phyloP scores from a whole-genome alignment of 2,329 filamentous ascomycete species.

The Colletotrichum sp. region DNA sequence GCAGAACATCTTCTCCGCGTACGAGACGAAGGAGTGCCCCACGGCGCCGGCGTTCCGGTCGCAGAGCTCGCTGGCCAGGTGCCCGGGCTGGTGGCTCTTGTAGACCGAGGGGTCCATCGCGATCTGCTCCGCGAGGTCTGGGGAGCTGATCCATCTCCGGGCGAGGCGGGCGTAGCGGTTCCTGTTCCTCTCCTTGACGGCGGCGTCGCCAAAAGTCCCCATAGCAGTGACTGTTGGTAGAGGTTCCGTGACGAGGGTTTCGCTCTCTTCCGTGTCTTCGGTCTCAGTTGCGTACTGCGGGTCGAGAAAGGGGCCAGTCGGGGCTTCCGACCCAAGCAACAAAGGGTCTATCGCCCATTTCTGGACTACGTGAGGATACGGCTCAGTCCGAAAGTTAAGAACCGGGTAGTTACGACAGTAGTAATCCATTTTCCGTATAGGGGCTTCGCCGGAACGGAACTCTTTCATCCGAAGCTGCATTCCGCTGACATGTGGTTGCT shows the following conservation, averaged over 20 bases:
- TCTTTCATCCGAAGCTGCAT: background rate
- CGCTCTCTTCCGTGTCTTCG: background rate
- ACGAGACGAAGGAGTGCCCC: slow-evolving; percentile 18
- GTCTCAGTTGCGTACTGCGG: background rate
- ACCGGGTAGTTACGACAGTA: background rate
- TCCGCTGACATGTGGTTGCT: background rate
- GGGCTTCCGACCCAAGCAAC: background rate
- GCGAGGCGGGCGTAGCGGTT: background rate
- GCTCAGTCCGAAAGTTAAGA: background rate
- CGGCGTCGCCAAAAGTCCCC: background rate
- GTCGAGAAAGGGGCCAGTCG: background rate
- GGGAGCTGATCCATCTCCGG: background rate
- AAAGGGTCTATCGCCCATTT: background rate
- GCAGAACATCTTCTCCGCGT: slow-evolving; percentile 22
- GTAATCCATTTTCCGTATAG: background rate
- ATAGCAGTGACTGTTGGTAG: background rate
- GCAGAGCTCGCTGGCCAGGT: background rate
- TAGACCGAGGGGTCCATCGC: background rate
- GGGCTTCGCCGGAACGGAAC: background rate
- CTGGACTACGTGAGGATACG: background rate
- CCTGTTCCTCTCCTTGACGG: background rate
- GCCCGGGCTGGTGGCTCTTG: background rate
- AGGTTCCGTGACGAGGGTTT: background rate
- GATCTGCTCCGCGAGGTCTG: background rate
- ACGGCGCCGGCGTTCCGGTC: background rate